Evolutionary conservation across 441 rosid species (phyloP), one percentile per base, ranked within the genome.

Genomic region (Caryocar brasiliense): DNA sequence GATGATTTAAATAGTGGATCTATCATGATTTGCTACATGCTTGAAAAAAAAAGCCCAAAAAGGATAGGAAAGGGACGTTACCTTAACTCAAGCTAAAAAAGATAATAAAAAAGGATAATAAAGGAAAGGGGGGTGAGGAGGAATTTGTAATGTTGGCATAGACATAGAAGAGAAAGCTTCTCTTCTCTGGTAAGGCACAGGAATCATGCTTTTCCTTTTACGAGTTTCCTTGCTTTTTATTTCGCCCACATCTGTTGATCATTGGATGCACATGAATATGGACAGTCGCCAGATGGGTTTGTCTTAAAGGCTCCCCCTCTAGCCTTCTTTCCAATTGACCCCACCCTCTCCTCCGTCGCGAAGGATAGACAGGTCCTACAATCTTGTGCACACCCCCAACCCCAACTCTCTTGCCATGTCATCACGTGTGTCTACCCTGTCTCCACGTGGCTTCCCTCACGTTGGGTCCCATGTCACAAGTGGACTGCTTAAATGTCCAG

Each of bases 231-330:
- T 64, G 56, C 62, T 57, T 62, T 75, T 64, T 23, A 35, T 58
- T 58, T 73, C 64, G 56, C 62, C 61, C 72, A 37, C 55, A 54
- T 28, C n/a, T n/a, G n/a, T 39, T 54, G 62, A 69, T 79, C 66
- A 71, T 69, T 68, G 79, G 59, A 66, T 44, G 71, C 85, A 76
- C 82, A 72, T 76, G 86, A 71, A 62, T 53, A 28, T 52, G 71
- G 78, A 68, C 62, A 34, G 47, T 7, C 13, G 66, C 68, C 73
- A 62, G 69, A 62, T 59, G 75, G 72, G 66, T 60, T 58, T 64
- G 68, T 40, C 74, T 68, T 66, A 33, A 71, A 68, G 68, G 19
- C 56, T 50, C 51, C 7, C 53, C 13, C 44, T 47, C 41, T 17
- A 9, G 15, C 55, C 19, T 21, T 29, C 19, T 46, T 56, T 51